These are phyloP conservation scores for Litchi chinensis DNA, from an alignment of 345 rosid species.

Conservation along the genomic window DNA sequence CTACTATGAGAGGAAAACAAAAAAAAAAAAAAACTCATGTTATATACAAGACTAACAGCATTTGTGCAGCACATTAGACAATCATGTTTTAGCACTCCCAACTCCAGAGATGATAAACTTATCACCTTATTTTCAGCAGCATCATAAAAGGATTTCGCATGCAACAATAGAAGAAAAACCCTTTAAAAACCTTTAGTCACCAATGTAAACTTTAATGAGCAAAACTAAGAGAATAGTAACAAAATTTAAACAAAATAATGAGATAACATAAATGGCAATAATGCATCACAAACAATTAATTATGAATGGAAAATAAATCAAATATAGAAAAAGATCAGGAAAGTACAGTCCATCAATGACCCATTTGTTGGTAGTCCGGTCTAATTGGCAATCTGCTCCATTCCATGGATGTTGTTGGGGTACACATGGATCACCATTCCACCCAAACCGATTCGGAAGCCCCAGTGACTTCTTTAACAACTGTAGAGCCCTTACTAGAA, in stretches of 20 bases:
- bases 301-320: constrained; percentile 6
- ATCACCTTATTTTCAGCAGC: constrained; percentile 1
- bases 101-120: background rate
- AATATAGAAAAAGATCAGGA: constrained; percentile 30
- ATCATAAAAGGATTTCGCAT: background rate
- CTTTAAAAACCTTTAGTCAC: background rate
- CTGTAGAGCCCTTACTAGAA: constrained; percentile 75
- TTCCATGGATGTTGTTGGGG: constrained; percentile 99
- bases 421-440: constrained; percentile 99
- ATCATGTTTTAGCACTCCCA: background rate
- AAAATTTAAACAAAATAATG: constrained; percentile 6
- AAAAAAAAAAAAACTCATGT: background rate
- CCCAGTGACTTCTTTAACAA: constrained; percentile 65
- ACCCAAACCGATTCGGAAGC: constrained; percentile 91
- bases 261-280: background rate
- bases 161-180: background rate
- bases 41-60: background rate
- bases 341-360: constrained; percentile 95
- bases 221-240: background rate
- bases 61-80: background rate
- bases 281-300: background rate
- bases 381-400: constrained; percentile 84
- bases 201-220: background rate
- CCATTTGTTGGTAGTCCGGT: constrained; percentile 73
- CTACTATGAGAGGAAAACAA: background rate